Base-by-base conservation (phyloP, 768 basidiomycete species). In the Cystobasidium tubakii region DNA sequence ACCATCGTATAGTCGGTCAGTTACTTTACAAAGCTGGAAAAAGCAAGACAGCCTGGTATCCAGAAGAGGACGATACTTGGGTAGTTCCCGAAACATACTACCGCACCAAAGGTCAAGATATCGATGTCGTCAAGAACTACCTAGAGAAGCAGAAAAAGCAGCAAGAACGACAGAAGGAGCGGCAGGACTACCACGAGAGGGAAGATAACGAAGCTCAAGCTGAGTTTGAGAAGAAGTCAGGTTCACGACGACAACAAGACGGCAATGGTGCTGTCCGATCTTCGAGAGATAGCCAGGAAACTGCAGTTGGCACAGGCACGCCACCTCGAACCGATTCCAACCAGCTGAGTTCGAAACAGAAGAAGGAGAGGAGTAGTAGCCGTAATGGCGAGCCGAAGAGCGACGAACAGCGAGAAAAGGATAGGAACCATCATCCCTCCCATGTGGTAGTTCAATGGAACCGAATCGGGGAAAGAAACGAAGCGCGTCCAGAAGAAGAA, bases 141-240 rank as follows among this genome's bases (percentile, higher is more conserved):
- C 34, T 55, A 21, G 25, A 71, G 54, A 71, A 71, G n/a, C 23
- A 55, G 23, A 42, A 71, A 54, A 60, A 71, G 55, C 29, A 60
- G 55, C 54, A 71, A 43, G n/a, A 71, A 53, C 10, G 33, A 4
- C n/a, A n/a, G 17, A 34, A 71, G 29, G 53, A 55, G 17, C 50
- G n/a, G 10, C 69, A 71, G 55, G 25, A 55, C 27, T 12, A 55
- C 19, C 27, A 60, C 21, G 44, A 53, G 44, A 27, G 21, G 15
- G 66, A 67, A 10, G 42, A 42, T 67, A 44, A 27, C 15, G 42
- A 67, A 67, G 69, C 33, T 36, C 36, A 71, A 39, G 57, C 29
- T 62, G 3, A 23, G 57, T 31, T 13, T 9, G 46, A 50, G 46
- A 50, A 50, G 46, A 9, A 50, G 39, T 39, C 39, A 39, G 39